These are phyloP conservation scores for Dactylellina drechsleri DNA, from an alignment of 2,329 filamentous ascomycete species.

Conservation along the genomic window DNA sequence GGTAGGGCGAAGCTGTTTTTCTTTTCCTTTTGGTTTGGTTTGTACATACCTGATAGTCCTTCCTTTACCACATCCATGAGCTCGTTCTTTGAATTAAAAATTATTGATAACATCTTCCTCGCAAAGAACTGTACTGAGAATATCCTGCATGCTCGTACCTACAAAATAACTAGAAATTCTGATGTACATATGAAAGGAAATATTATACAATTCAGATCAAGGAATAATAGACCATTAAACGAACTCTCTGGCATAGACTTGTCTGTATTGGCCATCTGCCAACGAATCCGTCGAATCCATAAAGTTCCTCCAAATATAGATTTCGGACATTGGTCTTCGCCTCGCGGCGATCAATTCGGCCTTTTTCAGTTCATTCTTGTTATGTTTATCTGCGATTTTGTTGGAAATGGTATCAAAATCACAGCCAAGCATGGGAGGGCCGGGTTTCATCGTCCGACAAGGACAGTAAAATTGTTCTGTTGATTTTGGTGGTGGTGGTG, in stretches of 20 bases:
- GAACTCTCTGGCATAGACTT: slow-evolving; percentile 44
- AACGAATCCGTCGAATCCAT: slow-evolving; percentile 44
- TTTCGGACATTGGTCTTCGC: slow-evolving; percentile 36
- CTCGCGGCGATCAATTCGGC: slow-evolving; percentile 14
- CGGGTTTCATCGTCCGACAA: too few relatives aligned
- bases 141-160: too few relatives aligned
- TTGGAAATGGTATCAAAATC: slow-evolving; percentile 31
- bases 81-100: slow-evolving; percentile 11
- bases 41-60: slow-evolving; percentile 38
- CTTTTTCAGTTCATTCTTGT: slow-evolving; percentile 33
- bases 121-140: too few relatives aligned
- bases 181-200: background rate
- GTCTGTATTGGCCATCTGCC: slow-evolving; percentile 19
- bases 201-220: slow-evolving; percentile 23
- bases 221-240: slow-evolving; percentile 10
- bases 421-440: background rate
- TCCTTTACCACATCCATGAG: background rate
- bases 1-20: slow-evolving; percentile 1
- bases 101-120: background rate
- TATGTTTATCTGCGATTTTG: slow-evolving; percentile 37
- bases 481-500: background rate
- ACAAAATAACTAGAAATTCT: too few relatives aligned
- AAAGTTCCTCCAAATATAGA: slow-evolving; percentile 24
- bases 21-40: slow-evolving; percentile 10
- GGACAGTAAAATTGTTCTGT: too few relatives aligned